Evolutionary conservation across 2,329 filamentous ascomycete species (phyloP), one percentile per base, ranked within the genome.

Genomic region (Alternaria rosae): DNA sequence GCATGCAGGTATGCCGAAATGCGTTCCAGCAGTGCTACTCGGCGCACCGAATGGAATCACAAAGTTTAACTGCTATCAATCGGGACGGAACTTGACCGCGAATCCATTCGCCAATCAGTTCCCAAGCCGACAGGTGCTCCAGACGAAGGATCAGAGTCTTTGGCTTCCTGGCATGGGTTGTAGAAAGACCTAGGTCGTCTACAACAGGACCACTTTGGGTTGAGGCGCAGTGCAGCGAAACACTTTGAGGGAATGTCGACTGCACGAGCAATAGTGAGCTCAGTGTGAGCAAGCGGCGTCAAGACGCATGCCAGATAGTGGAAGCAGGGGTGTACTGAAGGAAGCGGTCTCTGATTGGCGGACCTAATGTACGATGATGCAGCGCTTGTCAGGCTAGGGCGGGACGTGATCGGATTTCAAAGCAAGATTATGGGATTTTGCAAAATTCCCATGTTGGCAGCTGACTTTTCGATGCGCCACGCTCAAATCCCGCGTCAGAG

Each of bases 381-480:
- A 61, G n/a, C n/a, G 52, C 10, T 6, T 5, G 41, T 6, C 25
- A 51, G 26, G 55, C 30, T 15, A 35, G 44, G n/a, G 42, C 20
- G 30, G 52, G 45, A 28, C 21, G 11, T 47, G 6, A 63, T 60
- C 45, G 61, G 45, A 63, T 57, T 60, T 56, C 30, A 20, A 56
- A 53, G 45, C 41, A 17, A 15, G 25, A 55, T n/a, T 10, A 56
- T 60, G 57, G 57, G 6, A 60, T 43, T 63, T 52, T 25, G 5
- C 30, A 35, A 41, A 6, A 59, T 62, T 47, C 56, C 60, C 38
- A 55, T 59, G 44, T 13, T 13, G 6, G 4, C 8, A 28, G 17
- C 26, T 41, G 20, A 44, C 51, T 59, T 60, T 52, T 23, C 20
- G 13, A 60, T 60, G 25, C 44, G 43, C 51, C 51, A 35, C 50